Evolutionary conservation across 2,329 filamentous ascomycete species (phyloP).

Genomic region (Epicoccum nigrum): DNA sequence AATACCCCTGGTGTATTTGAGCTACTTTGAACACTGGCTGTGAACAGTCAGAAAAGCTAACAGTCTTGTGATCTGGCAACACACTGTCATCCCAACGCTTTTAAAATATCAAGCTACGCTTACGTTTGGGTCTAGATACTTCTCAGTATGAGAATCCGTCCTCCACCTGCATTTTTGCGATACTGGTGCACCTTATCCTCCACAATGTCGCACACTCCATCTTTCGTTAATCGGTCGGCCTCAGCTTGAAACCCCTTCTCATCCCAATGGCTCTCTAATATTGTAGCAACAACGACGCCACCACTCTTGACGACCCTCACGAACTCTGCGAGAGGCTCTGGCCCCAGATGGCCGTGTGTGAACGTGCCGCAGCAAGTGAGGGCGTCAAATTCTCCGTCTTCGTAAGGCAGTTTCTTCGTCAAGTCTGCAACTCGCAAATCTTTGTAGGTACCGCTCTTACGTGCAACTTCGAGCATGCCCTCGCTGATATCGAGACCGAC

Average conservation of each 20-base stretch:
- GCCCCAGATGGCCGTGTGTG: slow-evolving; percentile 62
- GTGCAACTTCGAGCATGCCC: slow-evolving; percentile 61
- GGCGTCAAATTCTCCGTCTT: slow-evolving; percentile 56
- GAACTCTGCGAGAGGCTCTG: slow-evolving; percentile 56
- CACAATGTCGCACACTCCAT: slow-evolving; percentile 47
- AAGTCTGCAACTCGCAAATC: slow-evolving; percentile 56
- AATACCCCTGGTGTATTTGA: too few species aligned
- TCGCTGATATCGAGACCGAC: slow-evolving; percentile 61
- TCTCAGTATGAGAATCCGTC: slow-evolving; percentile 23
- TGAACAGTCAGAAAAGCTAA: too few species aligned
- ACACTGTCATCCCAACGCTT: too few species aligned
- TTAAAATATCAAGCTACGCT: too few species aligned
- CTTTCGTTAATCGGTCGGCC: slow-evolving; percentile 48
- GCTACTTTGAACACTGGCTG: too few species aligned
- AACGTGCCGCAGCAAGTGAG: slow-evolving; percentile 62
- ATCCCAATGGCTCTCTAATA: slow-evolving; percentile 59
- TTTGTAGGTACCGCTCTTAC: slow-evolving; percentile 56
- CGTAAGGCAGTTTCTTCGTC: slow-evolving; percentile 50
- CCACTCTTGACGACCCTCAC: slow-evolving; percentile 55
- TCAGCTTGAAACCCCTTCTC: slow-evolving; percentile 56
- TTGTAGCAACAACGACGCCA: slow-evolving; percentile 59
- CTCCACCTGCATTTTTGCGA: slow-evolving; percentile 33
- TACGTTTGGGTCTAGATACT: background rate
- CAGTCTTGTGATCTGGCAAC: too few species aligned
- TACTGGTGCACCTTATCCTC: slow-evolving; percentile 41